Evolutionary conservation across 257 asterid genomes (phyloP), one percentile per base, ranked within the genome.

Genomic region (Parsonsia alboflavescens): DNA sequence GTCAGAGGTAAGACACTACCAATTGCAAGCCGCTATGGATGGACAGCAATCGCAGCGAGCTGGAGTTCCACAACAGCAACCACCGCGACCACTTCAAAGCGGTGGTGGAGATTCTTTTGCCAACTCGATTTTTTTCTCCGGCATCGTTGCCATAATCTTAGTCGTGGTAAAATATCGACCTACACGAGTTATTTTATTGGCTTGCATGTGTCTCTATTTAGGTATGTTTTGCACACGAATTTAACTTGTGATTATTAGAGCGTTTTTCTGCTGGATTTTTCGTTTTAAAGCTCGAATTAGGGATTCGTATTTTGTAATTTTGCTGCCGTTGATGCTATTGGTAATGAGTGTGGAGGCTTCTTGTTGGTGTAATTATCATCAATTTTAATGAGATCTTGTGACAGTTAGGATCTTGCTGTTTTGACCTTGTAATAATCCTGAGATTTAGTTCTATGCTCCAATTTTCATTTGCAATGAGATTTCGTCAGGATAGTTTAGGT

Each of bases 1-100:
- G 28, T 54, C 21, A 6, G 54, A 61, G 41, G 58, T 36, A 45
- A 75, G 77, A 30, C 68, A 71, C 21, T 24, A 4, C 22, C 16
- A 33, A 33, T 11, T 19, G 3, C 28, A n/a, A 48, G 42, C 65
- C 44, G 39, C 69, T 73, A 93, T 93, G 98, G 97, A 91, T 64
- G 77, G 86, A n/a, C 93, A 88, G 76, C 94, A 84, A 45, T 87
- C 76, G 75, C 92, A 85, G 89, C 71, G 88, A 73, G 77, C 78
- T 13, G 89, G 77, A 6, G 63, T 77, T 75, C 85, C 84, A 2
- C 80, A 48, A 28, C 81, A 50, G 21, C 81, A 62, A 63, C 88
- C 84, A 24, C 78, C 53, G 4, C 72, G 48, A 39, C 80, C 70
- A 16, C 72, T 73, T 19, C 77, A 75, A 50, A 80, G 78, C 61